Evolutionary conservation across 2,329 filamentous ascomycete species (phyloP).

Genomic region (Penicillium sp.): DNA sequence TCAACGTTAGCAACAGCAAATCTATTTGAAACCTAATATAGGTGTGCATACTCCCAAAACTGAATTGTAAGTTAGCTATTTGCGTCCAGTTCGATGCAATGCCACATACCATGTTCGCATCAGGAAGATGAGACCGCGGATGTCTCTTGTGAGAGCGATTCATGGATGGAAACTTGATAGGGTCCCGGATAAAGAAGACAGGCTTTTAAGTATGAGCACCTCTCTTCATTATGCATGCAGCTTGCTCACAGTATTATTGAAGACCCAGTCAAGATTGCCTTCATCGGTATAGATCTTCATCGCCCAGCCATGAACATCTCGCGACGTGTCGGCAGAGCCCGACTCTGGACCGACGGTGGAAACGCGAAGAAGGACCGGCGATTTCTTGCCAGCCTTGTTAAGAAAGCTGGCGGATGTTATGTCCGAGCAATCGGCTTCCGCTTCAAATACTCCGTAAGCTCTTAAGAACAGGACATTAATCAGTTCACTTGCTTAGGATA

Average conservation of each 20-base stretch:
- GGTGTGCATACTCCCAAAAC: conserved; percentile 30
- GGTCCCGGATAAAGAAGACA: conserved; percentile 67
- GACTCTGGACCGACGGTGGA: conserved; percentile 48
- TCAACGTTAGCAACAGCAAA: not conserved
- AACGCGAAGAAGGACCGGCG: conserved; percentile 47
- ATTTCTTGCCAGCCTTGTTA: conserved; percentile 54
- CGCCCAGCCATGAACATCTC: conserved; percentile 50
- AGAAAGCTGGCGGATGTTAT: conserved; percentile 57
- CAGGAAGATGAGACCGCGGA: conserved; percentile 23
- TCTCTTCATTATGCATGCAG: not conserved
- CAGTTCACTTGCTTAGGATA: conserved; percentile 19
- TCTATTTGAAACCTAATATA: too few species aligned
- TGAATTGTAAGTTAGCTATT: conserved; percentile 5
- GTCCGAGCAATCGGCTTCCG: conserved; percentile 58
- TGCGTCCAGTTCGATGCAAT: too few species aligned
- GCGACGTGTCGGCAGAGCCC: conserved; percentile 48
- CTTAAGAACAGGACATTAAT: conserved; percentile 57
- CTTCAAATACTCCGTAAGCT: conserved; percentile 59
- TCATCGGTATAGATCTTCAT: conserved; percentile 53
- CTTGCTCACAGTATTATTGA: conserved; percentile 23
- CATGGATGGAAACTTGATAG: conserved; percentile 67
- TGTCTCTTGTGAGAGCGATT: conserved; percentile 70
- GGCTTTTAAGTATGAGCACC: conserved; percentile 39
- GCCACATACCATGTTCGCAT: conserved; percentile 27
- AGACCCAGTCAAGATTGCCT: conserved; percentile 52